These are phyloP conservation scores for Pythium diclinum DNA, from an alignment of 352 stramenopile species.

Conservation along the genomic window DNA sequence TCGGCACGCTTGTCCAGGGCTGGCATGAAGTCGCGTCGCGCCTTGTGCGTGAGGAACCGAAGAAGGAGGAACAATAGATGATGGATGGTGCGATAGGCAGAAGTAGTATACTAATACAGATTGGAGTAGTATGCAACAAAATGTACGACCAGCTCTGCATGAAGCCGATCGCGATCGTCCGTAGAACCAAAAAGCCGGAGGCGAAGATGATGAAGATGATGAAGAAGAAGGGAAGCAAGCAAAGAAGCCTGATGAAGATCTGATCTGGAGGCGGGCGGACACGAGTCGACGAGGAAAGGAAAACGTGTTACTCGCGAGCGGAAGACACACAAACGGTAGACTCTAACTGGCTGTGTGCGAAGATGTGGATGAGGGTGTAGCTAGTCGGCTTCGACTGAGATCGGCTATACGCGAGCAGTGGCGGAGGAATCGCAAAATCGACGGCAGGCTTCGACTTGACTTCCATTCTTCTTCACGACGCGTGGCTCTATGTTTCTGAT, in stretches of 20 bases:
- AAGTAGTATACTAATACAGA: constrained; percentile 3
- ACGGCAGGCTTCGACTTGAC: background rate
- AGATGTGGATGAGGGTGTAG: background rate
- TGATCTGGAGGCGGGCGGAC: background rate
- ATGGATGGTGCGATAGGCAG: background rate
- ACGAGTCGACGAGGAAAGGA: constrained; percentile 9
- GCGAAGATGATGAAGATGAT: background rate
- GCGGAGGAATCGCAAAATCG: background rate
- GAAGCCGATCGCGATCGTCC: background rate
- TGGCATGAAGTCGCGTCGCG: constrained; percentile 38
- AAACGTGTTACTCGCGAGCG: constrained; percentile 11
- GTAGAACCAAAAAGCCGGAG: background rate
- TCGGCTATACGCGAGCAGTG: background rate
- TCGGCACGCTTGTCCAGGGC: constrained; percentile 51
- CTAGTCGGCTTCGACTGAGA: background rate
- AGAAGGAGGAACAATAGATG: constrained; percentile 2
- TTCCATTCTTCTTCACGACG: background rate
- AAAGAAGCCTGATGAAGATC: background rate
- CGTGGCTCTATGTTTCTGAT: constrained; percentile 7
- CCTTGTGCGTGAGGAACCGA: constrained; percentile 21
- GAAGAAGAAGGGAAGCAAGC: background rate
- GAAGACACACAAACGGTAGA: background rate
- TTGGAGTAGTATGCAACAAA: background rate
- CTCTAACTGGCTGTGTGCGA: background rate
- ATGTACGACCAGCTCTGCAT: background rate